Conservation (phyloP, 192 early-diverging fungal species). For the Coemansia biformis region DNA sequence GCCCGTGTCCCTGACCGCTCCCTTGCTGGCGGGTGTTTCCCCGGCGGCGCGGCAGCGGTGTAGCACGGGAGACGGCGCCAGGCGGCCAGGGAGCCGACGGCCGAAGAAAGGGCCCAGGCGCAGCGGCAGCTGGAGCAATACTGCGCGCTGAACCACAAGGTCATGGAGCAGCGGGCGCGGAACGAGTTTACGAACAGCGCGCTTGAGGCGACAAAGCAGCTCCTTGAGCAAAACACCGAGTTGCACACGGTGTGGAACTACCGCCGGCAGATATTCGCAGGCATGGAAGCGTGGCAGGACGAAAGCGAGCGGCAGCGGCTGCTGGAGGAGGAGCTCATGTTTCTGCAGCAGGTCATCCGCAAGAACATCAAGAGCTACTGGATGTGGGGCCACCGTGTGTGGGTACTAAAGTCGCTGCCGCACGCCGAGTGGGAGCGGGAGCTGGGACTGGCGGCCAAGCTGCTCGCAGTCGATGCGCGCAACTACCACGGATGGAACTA, state of each 20-base stretch:
- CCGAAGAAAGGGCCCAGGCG: constrained; percentile 27
- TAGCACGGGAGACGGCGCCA: constrained; percentile 45
- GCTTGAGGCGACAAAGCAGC: constrained; percentile 59
- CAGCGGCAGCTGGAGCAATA: constrained; percentile 33
- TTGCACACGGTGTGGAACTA: constrained; percentile 95
- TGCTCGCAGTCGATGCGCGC: constrained; percentile 82
- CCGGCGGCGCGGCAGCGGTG: too few species aligned
- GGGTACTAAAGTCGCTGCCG: constrained; percentile 76
- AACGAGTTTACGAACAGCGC: constrained; percentile 44
- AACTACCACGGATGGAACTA: constrained; percentile 99
- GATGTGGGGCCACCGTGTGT: constrained; percentile 94
- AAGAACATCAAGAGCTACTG: constrained; percentile 94
- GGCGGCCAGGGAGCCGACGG: constrained; percentile 19
- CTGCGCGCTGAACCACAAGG: constrained; percentile 28
- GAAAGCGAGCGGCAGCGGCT: constrained; percentile 6
- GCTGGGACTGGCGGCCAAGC: constrained; percentile 65
- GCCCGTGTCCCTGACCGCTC: too few species aligned
- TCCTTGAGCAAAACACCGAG: constrained; percentile 83
- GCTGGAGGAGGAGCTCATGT: constrained; percentile 62
- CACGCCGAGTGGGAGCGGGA: constrained; percentile 75
- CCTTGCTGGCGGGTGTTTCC: too few species aligned
- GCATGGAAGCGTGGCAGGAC: constrained; percentile 17
- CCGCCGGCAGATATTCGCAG: constrained; percentile 64
- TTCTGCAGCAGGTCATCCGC: constrained; percentile 66
- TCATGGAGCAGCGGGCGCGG: constrained; percentile 18